Evolutionary conservation across 352 stramenopile species (phyloP), one percentile per base, ranked within the genome.

Genomic region (Globisporangium nunn): DNA sequence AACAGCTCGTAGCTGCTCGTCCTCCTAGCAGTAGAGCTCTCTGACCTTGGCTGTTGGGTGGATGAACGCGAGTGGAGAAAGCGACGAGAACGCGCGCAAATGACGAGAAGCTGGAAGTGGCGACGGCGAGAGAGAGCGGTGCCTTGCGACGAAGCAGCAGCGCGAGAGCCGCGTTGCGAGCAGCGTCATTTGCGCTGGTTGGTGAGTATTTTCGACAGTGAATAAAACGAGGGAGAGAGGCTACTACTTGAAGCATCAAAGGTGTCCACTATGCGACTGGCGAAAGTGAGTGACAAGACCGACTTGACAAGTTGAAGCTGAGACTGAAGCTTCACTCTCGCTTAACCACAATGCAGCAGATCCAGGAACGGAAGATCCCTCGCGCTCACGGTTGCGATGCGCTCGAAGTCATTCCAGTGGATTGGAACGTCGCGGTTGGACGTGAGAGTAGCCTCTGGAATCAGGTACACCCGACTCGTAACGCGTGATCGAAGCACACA

Each of bases 1-100:
- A 23, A 23, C 23, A 23, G 23, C 23, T 23, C 23, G 23, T 23
- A 23, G 23, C 23, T 23, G 23, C 23, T 23, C 23, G 23, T 23
- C 23, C 12, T 18, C 17, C 46, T 35, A 11, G 18, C 17, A 17
- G 0, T 6, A 30, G 44, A 2, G 37, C 31, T 28, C 3, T 39
- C 30, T 35, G 50, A 82, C 73, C 70, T 78, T 78, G 39, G 70
- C 68, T 4, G 68, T 78, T 18, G 68, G 51, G 50, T 82, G 73
- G 54, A 82, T 61, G 31, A 64, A 46, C n/a, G 58, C 43, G 30
- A 68, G 69, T 17, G 71, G 66, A 50, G 35, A 41, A 7, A 11
- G 14, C 35, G 35, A 41, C 35, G 35, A 41, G 35, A 41, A 3
- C 8, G 35, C 14, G 35, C 35, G 35, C 35, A 41, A 14, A 11